Conservation (phyloP, 805 yeast genomes). For the Brettanomyces bruxellensis region DNA sequence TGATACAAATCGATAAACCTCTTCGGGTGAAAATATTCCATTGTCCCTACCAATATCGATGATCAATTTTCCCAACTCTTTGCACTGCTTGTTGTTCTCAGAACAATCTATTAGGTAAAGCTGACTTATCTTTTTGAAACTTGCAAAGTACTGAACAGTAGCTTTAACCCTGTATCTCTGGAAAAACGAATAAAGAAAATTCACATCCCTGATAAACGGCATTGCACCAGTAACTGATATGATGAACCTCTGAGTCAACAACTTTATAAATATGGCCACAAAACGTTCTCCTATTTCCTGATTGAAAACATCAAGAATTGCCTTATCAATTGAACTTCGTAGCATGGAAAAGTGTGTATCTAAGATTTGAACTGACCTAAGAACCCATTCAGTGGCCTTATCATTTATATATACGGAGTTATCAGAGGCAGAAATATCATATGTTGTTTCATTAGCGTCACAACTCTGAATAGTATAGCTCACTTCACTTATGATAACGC, state of each 20-base stretch:
- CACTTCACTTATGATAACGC: constrained; percentile 75
- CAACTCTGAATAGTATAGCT: constrained; percentile 14
- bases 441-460: constrained; percentile 32
- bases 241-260: constrained; percentile 56
- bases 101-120: constrained; percentile 58
- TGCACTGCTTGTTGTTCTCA: constrained; percentile 55
- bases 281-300: constrained; percentile 90
- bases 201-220: constrained; percentile 71
- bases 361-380: constrained; percentile 50
- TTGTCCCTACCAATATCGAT: constrained; percentile 79
- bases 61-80: constrained; percentile 74
- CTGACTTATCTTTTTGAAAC: constrained; percentile 79
- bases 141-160: constrained; percentile 66
- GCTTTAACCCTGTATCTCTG: constrained; percentile 53
- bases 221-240: constrained; percentile 80
- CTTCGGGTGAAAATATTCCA: constrained; percentile 87
- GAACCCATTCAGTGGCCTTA: constrained; percentile 53
- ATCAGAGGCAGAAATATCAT: constrained; percentile 6
- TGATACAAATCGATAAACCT: constrained; percentile 85
- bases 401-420: constrained; percentile 16
- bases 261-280: constrained; percentile 65
- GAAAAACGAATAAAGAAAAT: constrained; percentile 67
- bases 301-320: constrained; percentile 84
- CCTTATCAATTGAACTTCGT: constrained; percentile 76
- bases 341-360: constrained; percentile 65